Evolutionary conservation across 225 moss, liverwort and hornwort genomes (phyloP).

Genomic region (Antitrichia curtipendula): DNA sequence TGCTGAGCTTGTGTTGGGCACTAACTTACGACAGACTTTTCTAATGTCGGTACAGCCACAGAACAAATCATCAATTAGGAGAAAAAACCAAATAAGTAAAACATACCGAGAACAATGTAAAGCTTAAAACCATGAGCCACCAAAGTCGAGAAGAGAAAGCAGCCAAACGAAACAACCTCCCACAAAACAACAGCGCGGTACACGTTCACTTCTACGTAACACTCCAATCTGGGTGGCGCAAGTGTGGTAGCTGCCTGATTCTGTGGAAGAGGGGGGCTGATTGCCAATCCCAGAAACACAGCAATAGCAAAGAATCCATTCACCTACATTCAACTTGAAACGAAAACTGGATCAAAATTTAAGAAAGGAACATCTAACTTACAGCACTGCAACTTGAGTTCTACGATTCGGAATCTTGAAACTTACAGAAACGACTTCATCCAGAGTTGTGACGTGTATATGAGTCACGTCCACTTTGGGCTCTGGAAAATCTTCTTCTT

Average conservation of each 20-base stretch:
- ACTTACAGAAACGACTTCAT: conserved; percentile 80
- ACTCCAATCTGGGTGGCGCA: conserved; percentile 27
- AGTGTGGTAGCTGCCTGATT: conserved; percentile 25
- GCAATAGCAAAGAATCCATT: conserved; percentile 79
- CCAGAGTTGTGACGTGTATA: conserved; percentile 72
- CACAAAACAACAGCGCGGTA: conserved; percentile 61
- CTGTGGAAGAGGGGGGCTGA: conserved; percentile 30
- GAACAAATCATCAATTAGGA: background rate
- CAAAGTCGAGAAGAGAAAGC: conserved; percentile 80
- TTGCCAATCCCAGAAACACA: conserved; percentile 65
- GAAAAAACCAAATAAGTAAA: background rate
- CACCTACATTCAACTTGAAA: conserved; percentile 23
- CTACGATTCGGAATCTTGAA: background rate
- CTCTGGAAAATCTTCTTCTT: conserved; percentile 15
- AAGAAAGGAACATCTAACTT: background rate
- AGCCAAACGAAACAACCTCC: conserved; percentile 75
- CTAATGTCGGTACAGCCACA: background rate
- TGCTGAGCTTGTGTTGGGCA: background rate
- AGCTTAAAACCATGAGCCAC: conserved; percentile 86
- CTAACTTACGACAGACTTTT: background rate
- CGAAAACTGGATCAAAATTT: background rate
- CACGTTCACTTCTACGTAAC: conserved; percentile 41
- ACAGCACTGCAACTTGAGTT: background rate
- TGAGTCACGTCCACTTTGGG: conserved; percentile 45
- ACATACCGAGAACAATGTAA: conserved; percentile 55